Evolutionary conservation across 768 basidiomycete genomes (phyloP).

Genomic region (Cystofilobasidium bisporidii): DNA sequence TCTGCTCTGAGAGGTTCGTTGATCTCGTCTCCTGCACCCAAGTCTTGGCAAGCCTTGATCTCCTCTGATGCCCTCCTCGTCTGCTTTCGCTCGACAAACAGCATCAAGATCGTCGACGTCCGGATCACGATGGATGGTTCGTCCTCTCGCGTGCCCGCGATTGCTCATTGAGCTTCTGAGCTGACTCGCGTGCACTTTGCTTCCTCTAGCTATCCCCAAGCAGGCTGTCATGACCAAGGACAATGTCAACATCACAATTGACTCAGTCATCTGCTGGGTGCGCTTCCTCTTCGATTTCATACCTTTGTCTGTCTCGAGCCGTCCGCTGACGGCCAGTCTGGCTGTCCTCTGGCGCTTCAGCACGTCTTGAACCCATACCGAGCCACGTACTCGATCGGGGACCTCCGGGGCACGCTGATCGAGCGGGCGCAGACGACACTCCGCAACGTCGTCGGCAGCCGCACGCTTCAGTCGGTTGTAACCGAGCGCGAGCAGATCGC

Average conservation of each 20-base stretch:
- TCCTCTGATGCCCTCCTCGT: conserved; percentile 43
- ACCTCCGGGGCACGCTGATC: conserved; percentile 53
- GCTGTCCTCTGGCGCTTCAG: too few relatives aligned
- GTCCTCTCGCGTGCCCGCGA: neutral
- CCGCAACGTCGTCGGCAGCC: conserved; percentile 78
- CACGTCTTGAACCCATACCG: too few relatives aligned
- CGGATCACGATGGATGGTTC: conserved; percentile 85
- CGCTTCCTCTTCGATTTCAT: too few relatives aligned
- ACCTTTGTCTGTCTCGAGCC: too few relatives aligned
- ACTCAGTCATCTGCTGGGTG: conserved; percentile 59
- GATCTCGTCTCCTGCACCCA: neutral
- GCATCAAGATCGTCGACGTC: conserved; percentile 76
- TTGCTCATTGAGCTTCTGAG: too few relatives aligned
- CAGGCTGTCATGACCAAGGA: conserved; percentile 87
- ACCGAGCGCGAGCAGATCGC: conserved; percentile 77
- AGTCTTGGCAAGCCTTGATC: too few relatives aligned
- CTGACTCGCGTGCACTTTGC: too few relatives aligned
- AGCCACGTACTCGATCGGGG: conserved; percentile 84
- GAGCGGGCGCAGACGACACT: conserved; percentile 75
- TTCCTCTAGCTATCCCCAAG: conserved; percentile 60
- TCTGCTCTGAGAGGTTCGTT: neutral
- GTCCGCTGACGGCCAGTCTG: too few relatives aligned
- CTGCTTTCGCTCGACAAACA: conserved; percentile 93
- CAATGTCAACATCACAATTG: conserved; percentile 86
- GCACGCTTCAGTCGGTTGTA: conserved; percentile 75